Evolutionary conservation across 2,329 filamentous ascomycete genomes (phyloP).

Genomic region (Claviceps capensis): DNA sequence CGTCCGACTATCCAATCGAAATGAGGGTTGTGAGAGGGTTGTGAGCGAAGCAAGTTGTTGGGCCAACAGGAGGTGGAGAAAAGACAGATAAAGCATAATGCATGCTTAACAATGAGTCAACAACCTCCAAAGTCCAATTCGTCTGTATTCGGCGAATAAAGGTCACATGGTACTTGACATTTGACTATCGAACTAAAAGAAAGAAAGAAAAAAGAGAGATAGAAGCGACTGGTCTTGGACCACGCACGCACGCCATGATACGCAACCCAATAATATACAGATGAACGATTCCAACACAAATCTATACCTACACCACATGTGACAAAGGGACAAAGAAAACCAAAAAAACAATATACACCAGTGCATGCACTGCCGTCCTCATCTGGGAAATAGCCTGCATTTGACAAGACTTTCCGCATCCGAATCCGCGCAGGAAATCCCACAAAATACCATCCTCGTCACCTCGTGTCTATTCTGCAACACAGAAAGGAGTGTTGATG

Average conservation of each 20-base stretch:
- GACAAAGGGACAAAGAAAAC: not conserved
- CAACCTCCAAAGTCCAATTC: no score
- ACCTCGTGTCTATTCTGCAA: not conserved
- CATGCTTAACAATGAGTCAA: no score
- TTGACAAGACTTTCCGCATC: not conserved
- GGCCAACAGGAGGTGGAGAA: no score
- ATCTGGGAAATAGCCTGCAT: not conserved
- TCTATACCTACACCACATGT: not conserved
- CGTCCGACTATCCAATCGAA: not conserved
- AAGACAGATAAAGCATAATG: no score
- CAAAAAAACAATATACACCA: not conserved
- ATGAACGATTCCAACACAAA: not conserved
- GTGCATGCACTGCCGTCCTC: not conserved
- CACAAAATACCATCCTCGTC: no score
- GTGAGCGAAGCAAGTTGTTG: not conserved
- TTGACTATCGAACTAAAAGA: not conserved
- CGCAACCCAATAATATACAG: not conserved
- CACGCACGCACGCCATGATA: not conserved
- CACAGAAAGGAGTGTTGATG: slow-evolving; percentile 2
- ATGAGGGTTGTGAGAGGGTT: not conserved
- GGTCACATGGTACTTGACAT: not conserved
- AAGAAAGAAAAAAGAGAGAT: not conserved
- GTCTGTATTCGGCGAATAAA: no score
- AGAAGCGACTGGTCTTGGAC: not conserved
- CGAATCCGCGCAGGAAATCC: no score